Evolutionary conservation across 2,329 filamentous ascomycete genomes (phyloP), one percentile per base, ranked within the genome.

Genomic region (Xylariaceae sp.): DNA sequence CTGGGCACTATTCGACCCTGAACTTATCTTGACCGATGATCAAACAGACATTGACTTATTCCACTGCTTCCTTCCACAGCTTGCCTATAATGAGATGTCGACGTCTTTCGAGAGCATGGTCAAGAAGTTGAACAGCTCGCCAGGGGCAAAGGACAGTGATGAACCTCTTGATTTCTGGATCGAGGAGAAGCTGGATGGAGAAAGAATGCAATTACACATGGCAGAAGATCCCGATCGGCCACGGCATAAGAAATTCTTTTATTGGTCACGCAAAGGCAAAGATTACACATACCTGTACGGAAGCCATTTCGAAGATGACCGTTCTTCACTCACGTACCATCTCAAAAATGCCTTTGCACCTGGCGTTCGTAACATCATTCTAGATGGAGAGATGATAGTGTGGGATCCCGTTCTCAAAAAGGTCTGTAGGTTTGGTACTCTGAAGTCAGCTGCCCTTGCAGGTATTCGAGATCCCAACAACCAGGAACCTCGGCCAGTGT

Each of bases 371-470:
- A 97, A 89, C 65, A 79, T 96, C 58, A 96, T 99, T 45, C 78
- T 99, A 0, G 94, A 99, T 63, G 94, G 94, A 10, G 94, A 99
- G 69, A 99, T 99, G 94, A 91, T 99, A 52, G 96, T 92, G 0
- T 99, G 94, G 94, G 90, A 97, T 66, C 89, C 91, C 55, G 83
- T 87, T 42, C 78, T 88, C 45, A 88, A 96, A 71, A 88, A 88
- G 50, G 88, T 94, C 47, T 87, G 96, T 14, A 84, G 88, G 0
- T 99, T 99, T 68, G 94, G 94, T 7, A 95, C 90, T 0, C 78
- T 99, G 45, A 99, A 99, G 71, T 93, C 90, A 1, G 93, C 92
- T 0, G 93, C 93, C 0, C 71, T 96, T 31, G 80, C 86, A 0
- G 89, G 93, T 63, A 86, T 92, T 64, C 82, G 84, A 55, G 90